Base-by-base conservation (phyloP, 495 filamentous ascomycete genomes). In the Penicillium desertorum region DNA sequence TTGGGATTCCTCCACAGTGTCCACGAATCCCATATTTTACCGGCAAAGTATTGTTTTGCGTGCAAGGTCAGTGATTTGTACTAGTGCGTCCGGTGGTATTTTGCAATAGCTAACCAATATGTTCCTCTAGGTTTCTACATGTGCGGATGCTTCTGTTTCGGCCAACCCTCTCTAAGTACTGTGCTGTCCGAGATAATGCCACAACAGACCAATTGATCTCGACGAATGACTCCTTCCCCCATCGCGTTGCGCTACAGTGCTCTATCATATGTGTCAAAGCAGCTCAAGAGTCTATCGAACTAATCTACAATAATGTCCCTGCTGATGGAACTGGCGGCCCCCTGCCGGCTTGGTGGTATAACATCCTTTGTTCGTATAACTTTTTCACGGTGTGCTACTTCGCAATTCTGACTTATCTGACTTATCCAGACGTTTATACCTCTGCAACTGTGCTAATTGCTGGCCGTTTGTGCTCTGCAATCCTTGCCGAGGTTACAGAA, bases 321-420 rank as follows among this genome's bases (percentile, higher is more conserved):
- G 29, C 55, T 1, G 67, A 76, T 47, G 71, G 67, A 1, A 70
- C 65, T 0, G 64, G 69, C n/a, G 73, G 71, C 12, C 67, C 69
- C 0, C 58, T 76, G 36, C 72, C 73, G 6, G 72, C 71, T 1
- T 76, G 71, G 71, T 76, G 73, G 73, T 72, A 75, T 46, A 75
- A 74, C 9, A 72, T 75, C 32, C 66, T 75, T 2, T 76, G 71
- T 75, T 27, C 54, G 70, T 54, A 25, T 19, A 27, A 1, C 2
- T 23, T 6, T 45, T 12, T 11, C n/a, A 2, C 4, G 2, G 1
- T 3, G 9, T n/a, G 16, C 5, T 29, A 11, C n/a, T 51, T 34
- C 12, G 6, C 4, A 1, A 34, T n/a, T 22, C 36, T 59, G 19
- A 36, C 39, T 41, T 23, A 11, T 17, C 29, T 59, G 20, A 36